A percentile compares a stretch with the other conserved stretches of the same genome.
These are phyloP conservation scores for Fusarium cicatricum DNA, from an alignment of 2,329 filamentous ascomycete genomes.

Conservation along the genomic window DNA sequence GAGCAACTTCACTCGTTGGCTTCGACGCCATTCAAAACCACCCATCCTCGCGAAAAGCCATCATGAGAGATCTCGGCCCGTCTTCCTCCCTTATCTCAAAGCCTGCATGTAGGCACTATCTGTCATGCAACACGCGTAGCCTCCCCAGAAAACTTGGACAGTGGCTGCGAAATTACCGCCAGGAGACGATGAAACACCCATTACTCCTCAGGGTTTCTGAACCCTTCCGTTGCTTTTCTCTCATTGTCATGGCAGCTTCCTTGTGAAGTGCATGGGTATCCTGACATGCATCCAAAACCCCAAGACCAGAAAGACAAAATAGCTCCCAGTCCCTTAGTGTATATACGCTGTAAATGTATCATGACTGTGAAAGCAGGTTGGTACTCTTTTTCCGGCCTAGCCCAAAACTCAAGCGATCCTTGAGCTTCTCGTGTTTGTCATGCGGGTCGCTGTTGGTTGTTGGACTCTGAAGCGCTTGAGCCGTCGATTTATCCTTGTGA, in stretches of 20 bases:
- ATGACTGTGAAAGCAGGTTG: slow-evolving; percentile 48
- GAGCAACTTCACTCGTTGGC: slow-evolving; percentile 1
- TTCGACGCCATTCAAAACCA: slow-evolving; percentile 6
- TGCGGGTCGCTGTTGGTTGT: slow-evolving; percentile 30
- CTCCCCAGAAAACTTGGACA: background rate
- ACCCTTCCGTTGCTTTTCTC: slow-evolving; percentile 22
- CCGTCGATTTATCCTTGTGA: slow-evolving; percentile 58
- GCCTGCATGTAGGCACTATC: slow-evolving; percentile 1
- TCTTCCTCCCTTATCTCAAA: slow-evolving; percentile 8
- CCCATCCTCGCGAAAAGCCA: slow-evolving; percentile 13
- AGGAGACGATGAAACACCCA: background rate
- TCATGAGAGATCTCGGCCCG: slow-evolving; percentile 12
- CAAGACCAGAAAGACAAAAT: slow-evolving; percentile 18
- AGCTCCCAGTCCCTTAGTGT: slow-evolving; percentile 14
- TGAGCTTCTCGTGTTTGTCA: slow-evolving; percentile 60
- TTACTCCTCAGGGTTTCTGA: background rate
- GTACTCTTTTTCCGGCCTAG: slow-evolving; percentile 77
- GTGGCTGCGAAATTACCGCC: background rate
- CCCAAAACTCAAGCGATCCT: slow-evolving; percentile 72
- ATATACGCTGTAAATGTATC: slow-evolving; percentile 17
- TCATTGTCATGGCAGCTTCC: slow-evolving; percentile 24
- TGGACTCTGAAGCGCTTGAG: slow-evolving; percentile 32
- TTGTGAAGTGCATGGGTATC: slow-evolving; percentile 34
- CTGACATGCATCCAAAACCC: slow-evolving; percentile 30
- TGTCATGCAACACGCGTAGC: background rate